A percentile compares a stretch with the other conserved stretches of the same genome.
These are phyloP conservation scores for Polytrichum formosum DNA, from an alignment of 225 moss, liverwort and hornwort species.

Conservation along the genomic window DNA sequence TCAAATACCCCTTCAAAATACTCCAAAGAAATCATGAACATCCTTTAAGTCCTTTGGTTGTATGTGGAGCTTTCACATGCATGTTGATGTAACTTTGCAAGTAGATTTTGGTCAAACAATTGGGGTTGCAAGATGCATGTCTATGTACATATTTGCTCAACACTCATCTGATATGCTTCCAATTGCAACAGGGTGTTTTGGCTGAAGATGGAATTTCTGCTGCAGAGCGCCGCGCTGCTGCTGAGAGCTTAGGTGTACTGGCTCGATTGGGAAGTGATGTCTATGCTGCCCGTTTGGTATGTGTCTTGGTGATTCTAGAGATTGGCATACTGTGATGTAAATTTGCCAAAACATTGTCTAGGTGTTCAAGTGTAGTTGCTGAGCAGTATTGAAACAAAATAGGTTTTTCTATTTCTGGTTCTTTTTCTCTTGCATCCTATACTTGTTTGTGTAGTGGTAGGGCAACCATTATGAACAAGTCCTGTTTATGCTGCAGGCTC, in stretches of 20 bases:
- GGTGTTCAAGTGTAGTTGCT: not conserved
- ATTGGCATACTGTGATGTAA: not conserved
- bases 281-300: constrained; percentile 86
- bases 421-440: not conserved
- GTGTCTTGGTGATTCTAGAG: constrained; percentile 1
- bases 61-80: no score
- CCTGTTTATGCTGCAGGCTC: constrained; percentile 48
- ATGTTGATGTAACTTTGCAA: not conserved
- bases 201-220: constrained; percentile 80
- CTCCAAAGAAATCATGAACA: no score
- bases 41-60: no score
- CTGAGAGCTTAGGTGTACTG: constrained; percentile 91
- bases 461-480: not conserved
- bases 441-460: no score
- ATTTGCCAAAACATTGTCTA: not conserved
- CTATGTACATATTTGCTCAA: no score
- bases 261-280: constrained; percentile 91
- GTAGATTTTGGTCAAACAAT: not conserved
- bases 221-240: constrained; percentile 88
- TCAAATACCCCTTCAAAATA: no score
- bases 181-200: constrained; percentile 65
- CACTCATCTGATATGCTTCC: no score
- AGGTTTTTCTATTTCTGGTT: no score
- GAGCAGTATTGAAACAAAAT: no score
- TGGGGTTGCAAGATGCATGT: not conserved